A percentile compares a stretch with the other conserved stretches of the same genome.
These are phyloP conservation scores for Vigna nakashimae DNA, from an alignment of 306 rosid species.

Conservation along the genomic window DNA sequence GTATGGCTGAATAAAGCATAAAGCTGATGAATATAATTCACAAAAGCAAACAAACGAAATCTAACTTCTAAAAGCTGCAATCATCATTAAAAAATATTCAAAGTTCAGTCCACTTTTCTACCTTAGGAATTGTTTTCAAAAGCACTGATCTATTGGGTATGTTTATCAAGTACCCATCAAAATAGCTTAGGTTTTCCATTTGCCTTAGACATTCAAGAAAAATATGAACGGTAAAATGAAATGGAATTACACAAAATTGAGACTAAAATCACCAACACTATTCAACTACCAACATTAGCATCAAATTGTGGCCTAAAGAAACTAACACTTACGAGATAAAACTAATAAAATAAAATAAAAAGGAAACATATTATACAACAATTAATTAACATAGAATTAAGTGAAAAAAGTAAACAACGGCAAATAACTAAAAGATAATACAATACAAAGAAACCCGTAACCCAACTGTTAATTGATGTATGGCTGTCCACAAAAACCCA, in stretches of 20 bases:
- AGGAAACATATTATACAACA: background rate
- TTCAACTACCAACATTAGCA: constrained; percentile 10
- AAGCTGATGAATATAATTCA: background rate
- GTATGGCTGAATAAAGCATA: background rate
- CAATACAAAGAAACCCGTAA: background rate
- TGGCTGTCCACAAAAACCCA: background rate
- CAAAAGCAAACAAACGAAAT: background rate
- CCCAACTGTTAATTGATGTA: background rate
- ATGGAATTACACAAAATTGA: background rate
- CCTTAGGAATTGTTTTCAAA: background rate
- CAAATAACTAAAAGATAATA: background rate
- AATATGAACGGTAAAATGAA: background rate
- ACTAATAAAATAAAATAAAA: background rate
- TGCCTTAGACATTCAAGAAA: background rate
- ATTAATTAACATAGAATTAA: background rate
- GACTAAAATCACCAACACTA: background rate
- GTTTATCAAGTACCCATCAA: background rate
- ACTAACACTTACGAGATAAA: background rate
- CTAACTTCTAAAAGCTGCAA: constrained; percentile 16
- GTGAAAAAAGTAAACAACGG: background rate
- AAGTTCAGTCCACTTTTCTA: background rate
- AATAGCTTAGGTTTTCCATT: background rate
- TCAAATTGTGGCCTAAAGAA: constrained; percentile 23
- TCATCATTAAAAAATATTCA: background rate
- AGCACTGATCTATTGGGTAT: background rate